Evolutionary conservation across 495 filamentous ascomycete species (phyloP), one percentile per base, ranked within the genome.

Genomic region (Podospora pseudopauciseta): DNA sequence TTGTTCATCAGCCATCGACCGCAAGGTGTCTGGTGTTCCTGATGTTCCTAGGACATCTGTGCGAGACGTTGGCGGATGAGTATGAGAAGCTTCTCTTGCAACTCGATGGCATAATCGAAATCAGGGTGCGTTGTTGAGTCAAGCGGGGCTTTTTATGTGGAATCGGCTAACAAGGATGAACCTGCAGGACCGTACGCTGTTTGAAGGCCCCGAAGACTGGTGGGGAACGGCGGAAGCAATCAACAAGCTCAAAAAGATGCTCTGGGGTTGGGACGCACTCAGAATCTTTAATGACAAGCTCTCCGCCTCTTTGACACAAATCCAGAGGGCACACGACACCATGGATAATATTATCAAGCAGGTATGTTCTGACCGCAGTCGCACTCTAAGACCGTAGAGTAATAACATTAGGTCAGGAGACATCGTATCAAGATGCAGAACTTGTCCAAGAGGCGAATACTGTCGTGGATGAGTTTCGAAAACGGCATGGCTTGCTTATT

Each of bases 241-340:
- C 60, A 70, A 70, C 68, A 70, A 70, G 61, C 65, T 70, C 3
- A 70, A 70, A 54, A 70, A 70, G 65, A 70, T 70, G 68, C 62
- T 70, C 3, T 70, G 68, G 68, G 68, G 68, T 1, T 70, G 65
- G 65, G 68, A 70, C 23, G 68, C 68, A 4, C 68, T 70, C 4
- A 60, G 68, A 20, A 65, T 70, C 20, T 67, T 70, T 44, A 70
- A 70, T 44, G 68, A 70, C 54, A 67, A 67, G 32, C 65, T 70
- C 5, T 70, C 68, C 0, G 58, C 68, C 20, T 70, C 68, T 19
- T n/a, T 70, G 13, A 67, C 61, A 1, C 65, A 67, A 60, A 63
- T 70, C 28, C 65, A 70, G 19, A 49, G 68, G 30, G 68, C 65
- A 9, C 68, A 70, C 11, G 65, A 60, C 2, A 56, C 60, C 2